Percentiles rank a stretch among this genome's conserved stretches.
phyloP scores from a whole-genome alignment of 2,329 filamentous ascomycete genomes.

The Aspergillus ochraceus region DNA sequence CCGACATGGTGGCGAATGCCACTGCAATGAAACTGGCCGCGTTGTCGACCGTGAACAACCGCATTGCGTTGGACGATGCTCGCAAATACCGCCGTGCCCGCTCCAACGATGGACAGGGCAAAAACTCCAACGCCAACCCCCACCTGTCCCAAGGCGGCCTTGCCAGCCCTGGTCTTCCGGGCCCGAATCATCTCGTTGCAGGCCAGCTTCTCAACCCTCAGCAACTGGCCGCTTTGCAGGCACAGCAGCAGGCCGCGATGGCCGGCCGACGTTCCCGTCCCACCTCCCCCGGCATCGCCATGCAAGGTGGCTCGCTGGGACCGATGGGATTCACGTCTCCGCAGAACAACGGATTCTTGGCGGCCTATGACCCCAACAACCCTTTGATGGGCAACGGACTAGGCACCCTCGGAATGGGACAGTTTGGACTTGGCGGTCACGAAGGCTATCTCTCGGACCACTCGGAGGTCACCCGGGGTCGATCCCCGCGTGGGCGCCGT shows the following conservation, averaged over 20 bases:
- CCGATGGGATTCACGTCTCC: conserved; percentile 76
- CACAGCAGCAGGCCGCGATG: conserved; percentile 59
- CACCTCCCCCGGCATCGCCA: conserved; percentile 80
- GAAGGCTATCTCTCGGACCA: conserved; percentile 94
- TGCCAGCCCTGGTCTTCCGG: conserved; percentile 62
- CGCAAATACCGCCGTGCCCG: conserved; percentile 91
- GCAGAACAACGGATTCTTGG: conserved; percentile 91
- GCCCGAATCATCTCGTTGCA: conserved; percentile 78
- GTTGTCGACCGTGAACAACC: conserved; percentile 95
- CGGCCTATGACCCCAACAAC: conserved; percentile 75
- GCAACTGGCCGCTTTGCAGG: conserved; percentile 79
- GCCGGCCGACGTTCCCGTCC: conserved; percentile 77
- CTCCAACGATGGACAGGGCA: conserved; percentile 72
- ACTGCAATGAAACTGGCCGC: conserved; percentile 99
- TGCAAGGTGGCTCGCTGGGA: conserved; percentile 66
- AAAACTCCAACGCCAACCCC: conserved; percentile 50
- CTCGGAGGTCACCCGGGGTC: conserved; percentile 84
- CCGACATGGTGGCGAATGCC: conserved; percentile 97
- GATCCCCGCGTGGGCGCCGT: conserved; percentile 86
- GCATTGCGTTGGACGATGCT: conserved; percentile 93
- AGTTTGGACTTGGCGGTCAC: conserved; percentile 67
- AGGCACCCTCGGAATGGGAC: conserved; percentile 67
- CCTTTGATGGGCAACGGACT: conserved; percentile 72
- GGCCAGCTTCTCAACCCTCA: conserved; percentile 84
- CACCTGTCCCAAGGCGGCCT: conserved; percentile 65